phyloP scores from a whole-genome alignment of 176 grass and related monocot species.

The Dactylis glomerata region DNA sequence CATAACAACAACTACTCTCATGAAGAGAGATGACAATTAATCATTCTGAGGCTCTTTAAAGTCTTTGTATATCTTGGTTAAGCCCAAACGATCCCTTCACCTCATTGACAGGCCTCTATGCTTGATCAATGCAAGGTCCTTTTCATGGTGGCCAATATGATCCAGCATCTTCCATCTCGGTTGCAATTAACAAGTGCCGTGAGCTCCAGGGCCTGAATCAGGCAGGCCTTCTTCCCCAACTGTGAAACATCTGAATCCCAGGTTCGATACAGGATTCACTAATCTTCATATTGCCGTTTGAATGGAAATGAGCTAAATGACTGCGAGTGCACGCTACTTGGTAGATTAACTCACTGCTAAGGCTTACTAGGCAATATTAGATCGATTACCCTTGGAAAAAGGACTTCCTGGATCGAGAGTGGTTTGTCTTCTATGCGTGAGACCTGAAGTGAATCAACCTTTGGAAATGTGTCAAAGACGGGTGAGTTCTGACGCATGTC shows the following conservation, averaged over 20 bases:
- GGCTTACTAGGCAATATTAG: background rate
- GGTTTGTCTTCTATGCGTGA: background rate
- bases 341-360: background rate
- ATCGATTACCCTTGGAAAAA: background rate
- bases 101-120: conserved; percentile 11
- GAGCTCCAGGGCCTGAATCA: conserved; percentile 10
- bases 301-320: background rate
- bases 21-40: conserved; percentile 5
- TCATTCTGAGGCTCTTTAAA: background rate
- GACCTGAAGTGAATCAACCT: background rate
- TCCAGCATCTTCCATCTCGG: background rate
- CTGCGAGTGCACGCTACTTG: background rate
- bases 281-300: background rate
- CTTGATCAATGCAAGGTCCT: conserved; percentile 29
- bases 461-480: background rate
- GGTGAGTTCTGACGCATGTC: background rate
- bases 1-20: conserved; percentile 14
- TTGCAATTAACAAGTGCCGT: background rate
- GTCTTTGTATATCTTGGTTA: conserved; percentile 18
- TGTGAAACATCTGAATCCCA: conserved; percentile 37
- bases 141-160: conserved; percentile 17
- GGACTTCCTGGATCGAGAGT: background rate
- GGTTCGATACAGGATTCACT: background rate
- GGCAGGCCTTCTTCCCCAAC: conserved; percentile 8
- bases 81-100: conserved; percentile 7